Evolutionary conservation across 2,329 filamentous ascomycete genomes (phyloP), one percentile per base, ranked within the genome.

Genomic region (Pyrenochaeta sp.): DNA sequence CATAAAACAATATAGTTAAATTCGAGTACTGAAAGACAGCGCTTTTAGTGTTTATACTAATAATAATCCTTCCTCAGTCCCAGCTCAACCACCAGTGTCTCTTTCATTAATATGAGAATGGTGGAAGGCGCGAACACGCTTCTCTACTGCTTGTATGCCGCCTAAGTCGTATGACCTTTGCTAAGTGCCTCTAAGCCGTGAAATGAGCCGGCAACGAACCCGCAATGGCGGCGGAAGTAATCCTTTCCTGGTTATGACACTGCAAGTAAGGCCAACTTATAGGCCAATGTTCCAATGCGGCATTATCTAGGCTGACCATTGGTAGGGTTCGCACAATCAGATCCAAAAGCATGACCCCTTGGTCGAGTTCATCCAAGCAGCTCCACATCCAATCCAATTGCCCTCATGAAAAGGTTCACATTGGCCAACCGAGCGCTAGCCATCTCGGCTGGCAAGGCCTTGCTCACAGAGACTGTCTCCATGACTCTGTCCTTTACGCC

Each of bases 401-500:
- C 95, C 72, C 93, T 90, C 93, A 99, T 97, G 78, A 99, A 99
- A 54, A 99, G 82, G 76, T 99, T 99, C 67, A 99, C 95, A 73
- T 97, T 97, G 57, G 90, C 90, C 56, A 97, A 83, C 58, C 94
- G 89, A 74, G 92, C 89, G 59, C 88, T 88, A 12, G 91, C 89
- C 88, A 98, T 92, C 56, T 95, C 91, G 15, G 89, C 85, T 19
- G 95, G 94, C 34, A 99, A 83, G 1, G 92, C 94, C 84, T 97
- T 97, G 71, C 92, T 90, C 51, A 96, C 87, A 30, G 86, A 83
- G 10, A 99, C 92, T 0, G 95, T 98, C 75, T 97, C 93, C 87
- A 98, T 96, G 58, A 99, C 95, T 52, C 94, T 90, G 72, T 99
- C 95, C 86, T 98, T 99, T 68, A 99, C 95, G 40, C 93, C 93